These are phyloP conservation scores for Cinnamomum micranthum DNA, from an alignment of 164 flowering plant genomes.

Conservation along the genomic window DNA sequence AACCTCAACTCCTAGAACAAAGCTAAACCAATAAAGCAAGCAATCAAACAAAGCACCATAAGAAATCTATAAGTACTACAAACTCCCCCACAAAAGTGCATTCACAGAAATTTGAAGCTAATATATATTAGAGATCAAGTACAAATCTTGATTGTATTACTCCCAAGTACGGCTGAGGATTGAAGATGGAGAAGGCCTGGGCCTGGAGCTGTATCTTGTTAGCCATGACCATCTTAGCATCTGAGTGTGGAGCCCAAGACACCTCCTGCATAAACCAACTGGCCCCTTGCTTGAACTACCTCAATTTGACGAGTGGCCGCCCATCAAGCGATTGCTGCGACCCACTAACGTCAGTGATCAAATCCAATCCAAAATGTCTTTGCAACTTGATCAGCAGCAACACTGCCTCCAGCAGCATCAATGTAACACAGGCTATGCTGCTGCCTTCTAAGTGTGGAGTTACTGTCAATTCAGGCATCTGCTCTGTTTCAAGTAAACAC, in stretches of 20 bases:
- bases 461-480: slow-evolving; percentile 48
- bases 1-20: slow-evolving; percentile 5
- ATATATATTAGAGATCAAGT: too few species aligned
- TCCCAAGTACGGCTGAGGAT: not conserved
- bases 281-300: slow-evolving; percentile 56
- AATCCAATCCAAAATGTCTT: slow-evolving; percentile 52
- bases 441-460: slow-evolving; percentile 66
- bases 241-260: slow-evolving; percentile 6
- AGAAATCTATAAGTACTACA: not conserved
- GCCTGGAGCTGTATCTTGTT: slow-evolving; percentile 4
- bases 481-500: slow-evolving; percentile 23
- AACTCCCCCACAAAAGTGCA: not conserved
- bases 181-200: slow-evolving; percentile 13
- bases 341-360: slow-evolving; percentile 54
- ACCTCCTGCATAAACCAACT: slow-evolving; percentile 44
- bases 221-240: slow-evolving; percentile 9
- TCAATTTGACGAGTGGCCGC: slow-evolving; percentile 37
- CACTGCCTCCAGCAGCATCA: slow-evolving; percentile 34
- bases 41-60: not conserved
- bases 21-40: not conserved
- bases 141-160: not conserved
- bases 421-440: slow-evolving; percentile 39
- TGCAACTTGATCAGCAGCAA: slow-evolving; percentile 49
- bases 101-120: not conserved
- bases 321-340: slow-evolving; percentile 61